Conservation (phyloP, 768 basidiomycete species). For the Boletus patriciae region DNA sequence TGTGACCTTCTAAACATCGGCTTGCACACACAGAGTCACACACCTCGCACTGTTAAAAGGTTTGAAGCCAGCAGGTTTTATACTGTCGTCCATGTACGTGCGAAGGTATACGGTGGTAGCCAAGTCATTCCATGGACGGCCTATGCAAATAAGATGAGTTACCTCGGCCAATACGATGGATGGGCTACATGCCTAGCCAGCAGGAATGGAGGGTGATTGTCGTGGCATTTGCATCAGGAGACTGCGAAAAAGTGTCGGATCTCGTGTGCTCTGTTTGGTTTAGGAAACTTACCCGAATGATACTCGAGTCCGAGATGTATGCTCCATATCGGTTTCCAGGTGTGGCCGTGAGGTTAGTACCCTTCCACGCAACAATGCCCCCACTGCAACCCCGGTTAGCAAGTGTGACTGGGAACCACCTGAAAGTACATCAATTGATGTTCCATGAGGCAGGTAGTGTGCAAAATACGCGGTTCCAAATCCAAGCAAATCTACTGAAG, state of each 20-base stretch:
- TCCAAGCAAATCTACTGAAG: conserved; percentile 53
- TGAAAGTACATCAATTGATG: neutral
- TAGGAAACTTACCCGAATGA: neutral
- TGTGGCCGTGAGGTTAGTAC: conserved; percentile 44
- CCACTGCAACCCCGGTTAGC: neutral
- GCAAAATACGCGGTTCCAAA: conserved; percentile 18
- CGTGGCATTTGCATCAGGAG: neutral
- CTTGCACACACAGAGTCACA: neutral
- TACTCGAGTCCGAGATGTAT: neutral
- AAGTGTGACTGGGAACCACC: neutral
- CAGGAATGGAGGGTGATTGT: neutral
- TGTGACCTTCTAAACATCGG: conserved; percentile 28
- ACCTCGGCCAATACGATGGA: neutral
- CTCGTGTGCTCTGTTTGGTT: too few species aligned
- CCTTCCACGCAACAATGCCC: neutral
- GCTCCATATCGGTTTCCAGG: neutral
- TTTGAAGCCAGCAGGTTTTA: neutral
- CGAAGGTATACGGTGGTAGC: neutral
- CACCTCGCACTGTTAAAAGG: neutral
- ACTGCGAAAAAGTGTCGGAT: neutral
- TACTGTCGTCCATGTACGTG: neutral
- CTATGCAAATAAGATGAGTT: neutral
- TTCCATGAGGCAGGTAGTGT: too few species aligned
- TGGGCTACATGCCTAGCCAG: neutral
- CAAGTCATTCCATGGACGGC: neutral